These are phyloP conservation scores for Durio zibethinus DNA, from an alignment of 345 rosid genomes.

Conservation along the genomic window DNA sequence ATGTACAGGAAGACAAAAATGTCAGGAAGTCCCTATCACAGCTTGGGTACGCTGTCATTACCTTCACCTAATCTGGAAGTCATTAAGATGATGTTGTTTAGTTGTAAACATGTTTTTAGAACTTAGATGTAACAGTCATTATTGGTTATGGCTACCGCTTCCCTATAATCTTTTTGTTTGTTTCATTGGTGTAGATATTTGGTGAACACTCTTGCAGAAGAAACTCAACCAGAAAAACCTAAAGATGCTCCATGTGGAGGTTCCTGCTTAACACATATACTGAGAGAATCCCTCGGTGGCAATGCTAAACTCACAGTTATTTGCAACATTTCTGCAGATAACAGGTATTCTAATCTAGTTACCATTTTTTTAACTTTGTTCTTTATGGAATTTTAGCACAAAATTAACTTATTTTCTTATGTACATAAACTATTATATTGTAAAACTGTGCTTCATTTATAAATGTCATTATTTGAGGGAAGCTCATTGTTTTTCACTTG, in stretches of 20 bases:
- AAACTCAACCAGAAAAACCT: slow-evolving; percentile 41
- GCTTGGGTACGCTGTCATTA: slow-evolving; percentile 86
- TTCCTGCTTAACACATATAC: slow-evolving; percentile 73
- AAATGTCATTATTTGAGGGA: not conserved
- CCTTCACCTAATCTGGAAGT: not conserved
- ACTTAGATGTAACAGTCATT: not conserved
- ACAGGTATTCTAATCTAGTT: slow-evolving; percentile 41
- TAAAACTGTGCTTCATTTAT: not conserved
- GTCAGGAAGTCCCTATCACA: slow-evolving; percentile 84
- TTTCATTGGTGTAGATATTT: slow-evolving; percentile 54
- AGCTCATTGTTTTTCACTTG: slow-evolving; percentile 24
- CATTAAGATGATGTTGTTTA: not conserved
- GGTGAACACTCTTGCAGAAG: slow-evolving; percentile 59
- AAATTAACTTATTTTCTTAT: not conserved
- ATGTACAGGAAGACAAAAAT: slow-evolving; percentile 63
- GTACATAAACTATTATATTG: not conserved
- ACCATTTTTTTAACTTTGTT: not conserved
- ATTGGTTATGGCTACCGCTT: not conserved
- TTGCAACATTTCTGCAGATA: slow-evolving; percentile 68
- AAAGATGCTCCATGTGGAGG: slow-evolving; percentile 50
- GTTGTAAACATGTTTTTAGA: not conserved
- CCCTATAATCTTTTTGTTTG: slow-evolving; percentile 7
- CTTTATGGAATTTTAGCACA: slow-evolving; percentile 7
- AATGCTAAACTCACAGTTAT: slow-evolving; percentile 84
- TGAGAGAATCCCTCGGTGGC: slow-evolving; percentile 94